phyloP scores from a whole-genome alignment of 345 rosid species.

The Hevea brasiliensis region DNA sequence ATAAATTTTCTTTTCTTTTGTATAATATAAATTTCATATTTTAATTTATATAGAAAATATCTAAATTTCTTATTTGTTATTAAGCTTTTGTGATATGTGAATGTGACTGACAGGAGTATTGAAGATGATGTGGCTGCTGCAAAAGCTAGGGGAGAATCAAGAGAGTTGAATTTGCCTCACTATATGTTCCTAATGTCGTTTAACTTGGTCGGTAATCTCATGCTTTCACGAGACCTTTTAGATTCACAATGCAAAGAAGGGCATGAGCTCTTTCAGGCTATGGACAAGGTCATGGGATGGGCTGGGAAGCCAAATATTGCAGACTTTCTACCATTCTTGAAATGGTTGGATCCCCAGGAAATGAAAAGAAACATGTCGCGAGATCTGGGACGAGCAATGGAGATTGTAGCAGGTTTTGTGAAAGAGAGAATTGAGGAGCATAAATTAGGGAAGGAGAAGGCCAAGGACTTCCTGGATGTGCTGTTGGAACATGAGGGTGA shows the following conservation, averaged over 20 bases:
- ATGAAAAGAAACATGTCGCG: constrained; percentile 17
- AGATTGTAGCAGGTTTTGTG: constrained; percentile 9
- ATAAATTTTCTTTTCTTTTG: too few relatives aligned
- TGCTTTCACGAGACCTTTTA: neutral
- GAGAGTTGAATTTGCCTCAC: neutral
- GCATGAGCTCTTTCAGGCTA: neutral
- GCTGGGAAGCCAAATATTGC: constrained; percentile 22
- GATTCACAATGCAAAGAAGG: neutral
- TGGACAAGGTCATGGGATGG: constrained; percentile 17
- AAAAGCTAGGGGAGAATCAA: neutral
- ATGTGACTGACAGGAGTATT: neutral
- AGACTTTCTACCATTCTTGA: constrained; percentile 19
- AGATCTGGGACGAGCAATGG: constrained; percentile 15
- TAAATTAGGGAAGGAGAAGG: neutral
- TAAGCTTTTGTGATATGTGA: too few relatives aligned
- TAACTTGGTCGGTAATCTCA: neutral
- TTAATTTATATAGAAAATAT: too few relatives aligned
- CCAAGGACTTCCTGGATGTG: constrained; percentile 19
- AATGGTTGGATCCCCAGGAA: constrained; percentile 22
- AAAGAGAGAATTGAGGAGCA: constrained; percentile 9
- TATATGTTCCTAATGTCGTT: neutral
- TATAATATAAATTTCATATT: too few relatives aligned
- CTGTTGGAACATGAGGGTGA: constrained; percentile 17
- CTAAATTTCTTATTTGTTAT: too few relatives aligned
- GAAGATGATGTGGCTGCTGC: neutral